Conservation (phyloP, 2,329 filamentous ascomycete species). For the Fusarium multiceps region DNA sequence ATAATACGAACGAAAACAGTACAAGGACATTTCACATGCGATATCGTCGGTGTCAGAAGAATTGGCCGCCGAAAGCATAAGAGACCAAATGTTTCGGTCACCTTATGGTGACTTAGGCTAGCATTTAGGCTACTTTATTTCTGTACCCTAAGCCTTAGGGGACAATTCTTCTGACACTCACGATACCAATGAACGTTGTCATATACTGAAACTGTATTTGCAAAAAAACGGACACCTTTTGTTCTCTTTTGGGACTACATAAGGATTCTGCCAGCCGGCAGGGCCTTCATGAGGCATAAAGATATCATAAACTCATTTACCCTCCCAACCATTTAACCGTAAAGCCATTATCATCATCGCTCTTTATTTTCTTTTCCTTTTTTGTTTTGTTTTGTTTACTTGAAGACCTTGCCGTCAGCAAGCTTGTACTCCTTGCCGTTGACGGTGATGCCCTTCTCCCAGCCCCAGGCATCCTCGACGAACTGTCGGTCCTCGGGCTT, state of each 20-base stretch:
- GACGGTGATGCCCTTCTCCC: conserved; percentile 85
- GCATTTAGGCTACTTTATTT: too few relatives aligned
- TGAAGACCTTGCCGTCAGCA: conserved; percentile 98
- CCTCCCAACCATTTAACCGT: conserved; percentile 48
- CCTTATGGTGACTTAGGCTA: too few relatives aligned
- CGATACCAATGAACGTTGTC: not conserved
- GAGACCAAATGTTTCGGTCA: too few relatives aligned
- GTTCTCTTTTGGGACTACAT: conserved; percentile 35
- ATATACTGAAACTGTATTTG: conserved; percentile 36
- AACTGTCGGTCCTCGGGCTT: conserved; percentile 87
- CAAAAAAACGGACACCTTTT: conserved; percentile 32
- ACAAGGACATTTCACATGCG: not conserved
- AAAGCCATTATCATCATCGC: conserved; percentile 49
- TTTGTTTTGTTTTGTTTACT: conserved; percentile 69
- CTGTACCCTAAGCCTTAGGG: too few relatives aligned
- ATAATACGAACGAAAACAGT: not conserved
- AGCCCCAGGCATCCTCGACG: conserved; percentile 88
- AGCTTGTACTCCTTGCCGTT: conserved; percentile 90
- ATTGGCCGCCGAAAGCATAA: too few relatives aligned
- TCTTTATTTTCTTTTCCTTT: conserved; percentile 32
- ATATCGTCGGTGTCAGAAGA: not conserved
- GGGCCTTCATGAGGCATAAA: conserved; percentile 42
- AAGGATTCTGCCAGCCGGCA: conserved; percentile 37
- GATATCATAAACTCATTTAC: conserved; percentile 48
- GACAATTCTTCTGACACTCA: too few relatives aligned